Conservation (phyloP, 352 stramenopile species). For the Phytophthora pisi region DNA sequence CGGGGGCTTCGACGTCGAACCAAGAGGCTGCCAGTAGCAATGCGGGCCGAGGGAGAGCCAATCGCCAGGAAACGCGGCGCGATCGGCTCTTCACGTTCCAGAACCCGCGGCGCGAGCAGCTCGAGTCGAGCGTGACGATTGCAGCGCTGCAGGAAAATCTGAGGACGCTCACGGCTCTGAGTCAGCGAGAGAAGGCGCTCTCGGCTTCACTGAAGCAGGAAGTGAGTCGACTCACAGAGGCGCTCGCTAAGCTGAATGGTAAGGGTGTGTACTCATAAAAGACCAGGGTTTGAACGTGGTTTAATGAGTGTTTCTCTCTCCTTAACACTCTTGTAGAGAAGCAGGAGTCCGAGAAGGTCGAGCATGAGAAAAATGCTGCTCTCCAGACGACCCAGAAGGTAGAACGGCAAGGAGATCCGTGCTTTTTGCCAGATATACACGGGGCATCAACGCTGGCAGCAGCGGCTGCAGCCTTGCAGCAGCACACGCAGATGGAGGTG, state of each 20-base stretch:
- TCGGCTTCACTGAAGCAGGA: conserved; percentile 48
- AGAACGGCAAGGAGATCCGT: conserved; percentile 18
- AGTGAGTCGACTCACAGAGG: conserved; percentile 35
- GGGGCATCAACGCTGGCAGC: conserved; percentile 20
- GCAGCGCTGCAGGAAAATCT: conserved; percentile 58
- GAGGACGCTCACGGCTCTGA: conserved; percentile 42
- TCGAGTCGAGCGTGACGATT: conserved; percentile 40
- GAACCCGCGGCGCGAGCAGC: conserved; percentile 33
- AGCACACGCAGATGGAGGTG: conserved; percentile 73
- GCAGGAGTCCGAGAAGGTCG: conserved; percentile 50
- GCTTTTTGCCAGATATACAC: conserved; percentile 55
- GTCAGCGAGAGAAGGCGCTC: conserved; percentile 54
- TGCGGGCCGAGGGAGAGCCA: conserved; percentile 1
- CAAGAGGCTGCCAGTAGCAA: conserved; percentile 21
- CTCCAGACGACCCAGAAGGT: conserved; percentile 34
- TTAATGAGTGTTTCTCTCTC: neutral
- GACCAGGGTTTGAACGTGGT: neutral
- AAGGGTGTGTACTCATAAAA: neutral
- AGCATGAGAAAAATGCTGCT: conserved; percentile 50
- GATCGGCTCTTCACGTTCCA: conserved; percentile 33
- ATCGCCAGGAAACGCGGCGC: conserved; percentile 11
- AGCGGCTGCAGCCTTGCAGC: conserved; percentile 52
- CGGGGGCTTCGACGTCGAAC: conserved; percentile 11
- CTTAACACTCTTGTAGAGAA: conserved; percentile 31
- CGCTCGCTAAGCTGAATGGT: conserved; percentile 51